Evolutionary conservation across 2,329 filamentous ascomycete genomes (phyloP), one percentile per base, ranked within the genome.

Genomic region (Ophiobolus disseminans): DNA sequence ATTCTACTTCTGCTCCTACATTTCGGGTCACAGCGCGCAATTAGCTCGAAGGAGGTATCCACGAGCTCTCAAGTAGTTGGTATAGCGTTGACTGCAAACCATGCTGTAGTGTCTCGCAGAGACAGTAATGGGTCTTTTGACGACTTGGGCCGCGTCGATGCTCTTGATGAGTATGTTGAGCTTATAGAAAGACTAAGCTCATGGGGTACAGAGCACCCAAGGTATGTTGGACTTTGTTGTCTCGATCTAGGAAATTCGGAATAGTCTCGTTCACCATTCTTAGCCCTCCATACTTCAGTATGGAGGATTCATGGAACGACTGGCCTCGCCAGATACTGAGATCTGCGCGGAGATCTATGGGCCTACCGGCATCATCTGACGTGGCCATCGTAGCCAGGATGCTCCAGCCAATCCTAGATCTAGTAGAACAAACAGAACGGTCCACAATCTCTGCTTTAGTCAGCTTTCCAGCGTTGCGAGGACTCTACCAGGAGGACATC

Each of bases 261-360:
- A n/a, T n/a, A n/a, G n/a, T n/a, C n/a, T n/a, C n/a, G n/a, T n/a
- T n/a, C 23, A 7, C 11, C 23, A 11, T 11, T 26, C 0, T 21
- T 36, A 50, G 39, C 36, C 47, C 47, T 37, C 52, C 44, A 11
- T 48, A 55, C 26, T 4, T 23, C 6, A 31, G 28, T 16, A 34
- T 48, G 45, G 48, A 51, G n/a, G 44, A 55, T 5, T 30, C 32
- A 16, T 51, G 52, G 48, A 14, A 48, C 9, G 48, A 55, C 28
- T 30, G 32, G 30, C 44, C 44, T 10, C 48, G 48, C 8, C 52
- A 55, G 25, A 16, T 35, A 31, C 34, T 36, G 34, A 37, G 51
- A 19, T 30, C 21, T 9, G 34, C 32, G 3, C 32, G 42, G 19
- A 48, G 48, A 26, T 5, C 16, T 3, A 19, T 51, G 34, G 23